Evolutionary conservation across 2,329 filamentous ascomycete genomes (phyloP).

Genomic region (Aspergillus sp.): DNA sequence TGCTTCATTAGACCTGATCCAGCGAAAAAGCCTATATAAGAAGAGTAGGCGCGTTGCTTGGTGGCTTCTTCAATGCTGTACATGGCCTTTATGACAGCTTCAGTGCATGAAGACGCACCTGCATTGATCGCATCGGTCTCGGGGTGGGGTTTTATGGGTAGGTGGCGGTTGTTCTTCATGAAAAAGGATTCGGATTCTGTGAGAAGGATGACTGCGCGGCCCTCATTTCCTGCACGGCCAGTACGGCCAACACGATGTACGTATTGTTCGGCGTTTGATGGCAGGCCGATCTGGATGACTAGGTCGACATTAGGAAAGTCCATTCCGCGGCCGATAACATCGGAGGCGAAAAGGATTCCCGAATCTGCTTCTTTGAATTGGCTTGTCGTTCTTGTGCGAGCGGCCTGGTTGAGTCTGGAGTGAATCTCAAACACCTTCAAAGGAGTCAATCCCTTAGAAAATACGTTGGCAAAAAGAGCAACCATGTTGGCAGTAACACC

Average conservation of each 20-base stretch:
- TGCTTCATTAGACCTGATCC: slow-evolving; percentile 32
- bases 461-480: slow-evolving; percentile 59
- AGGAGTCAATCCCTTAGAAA: slow-evolving; percentile 42
- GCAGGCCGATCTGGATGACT: slow-evolving; percentile 52
- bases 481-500: slow-evolving; percentile 70
- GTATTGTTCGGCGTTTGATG: slow-evolving; percentile 51
- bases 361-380: slow-evolving; percentile 34
- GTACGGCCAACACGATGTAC: slow-evolving; percentile 61
- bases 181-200: slow-evolving; percentile 55
- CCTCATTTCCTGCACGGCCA: slow-evolving; percentile 56
- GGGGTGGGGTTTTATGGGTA: slow-evolving; percentile 53
- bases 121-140: slow-evolving; percentile 38
- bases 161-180: slow-evolving; percentile 46
- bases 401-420: slow-evolving; percentile 67
- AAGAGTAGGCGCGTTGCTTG: slow-evolving; percentile 38
- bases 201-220: slow-evolving; percentile 55
- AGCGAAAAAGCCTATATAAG: slow-evolving; percentile 38
- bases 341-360: slow-evolving; percentile 54
- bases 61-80: slow-evolving; percentile 29
- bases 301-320: slow-evolving; percentile 53
- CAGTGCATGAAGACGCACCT: slow-evolving; percentile 31
- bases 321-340: slow-evolving; percentile 50
- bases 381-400: slow-evolving; percentile 61
- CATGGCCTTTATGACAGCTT: slow-evolving; percentile 29
- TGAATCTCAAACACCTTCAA: slow-evolving; percentile 64